Base-by-base conservation (phyloP, 345 rosid genomes). In the Populus alba region DNA sequence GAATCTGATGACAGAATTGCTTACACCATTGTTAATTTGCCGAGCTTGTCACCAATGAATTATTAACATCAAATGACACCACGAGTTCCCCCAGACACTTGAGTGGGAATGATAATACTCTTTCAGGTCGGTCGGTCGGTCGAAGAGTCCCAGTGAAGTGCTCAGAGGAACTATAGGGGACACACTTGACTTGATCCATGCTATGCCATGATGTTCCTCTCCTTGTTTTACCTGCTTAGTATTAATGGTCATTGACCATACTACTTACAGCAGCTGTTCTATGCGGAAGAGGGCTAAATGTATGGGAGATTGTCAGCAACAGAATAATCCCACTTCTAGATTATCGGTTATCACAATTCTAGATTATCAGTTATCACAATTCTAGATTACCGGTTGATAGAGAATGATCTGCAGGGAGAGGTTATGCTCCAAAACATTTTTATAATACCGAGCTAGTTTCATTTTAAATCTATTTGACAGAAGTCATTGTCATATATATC, bases 31-130 rank as follows among this genome's bases (percentile, higher is more conserved):
- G 43, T 41, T 9, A 9, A 41, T 41, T 41, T 41, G 45, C 12
- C 12, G 12, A 2, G 12, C 45, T 9, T 41, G 2, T 41, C 45
- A 41, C 45, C 12, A 11, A 41, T 41, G 45, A 41, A 41, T 41
- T 41, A 41, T 9, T 9, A 9, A 41, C 45, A 68, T 39, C 71
- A 78, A 72, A 72, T 66, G 72, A 72, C 71, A 77, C 83, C 84
- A 53, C 47, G 87, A 89, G 92, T 85, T 3, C 88, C 87, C 87
- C 89, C 87, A 88, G 86, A 88, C 92, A 86, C 85, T 89, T 86
- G 87, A 86, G 81, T 81, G 57, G 76, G 78, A 33, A 70, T 7
- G 20, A 7, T 43, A 45, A 6, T n/a, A 9, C 43, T 8, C 43
- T 39, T 25, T 43, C 7, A 2, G 45, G 35, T 3, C 27, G 11